phyloP scores from a whole-genome alignment of 2,329 filamentous ascomycete genomes.

The Alternaria triticimaculans region DNA sequence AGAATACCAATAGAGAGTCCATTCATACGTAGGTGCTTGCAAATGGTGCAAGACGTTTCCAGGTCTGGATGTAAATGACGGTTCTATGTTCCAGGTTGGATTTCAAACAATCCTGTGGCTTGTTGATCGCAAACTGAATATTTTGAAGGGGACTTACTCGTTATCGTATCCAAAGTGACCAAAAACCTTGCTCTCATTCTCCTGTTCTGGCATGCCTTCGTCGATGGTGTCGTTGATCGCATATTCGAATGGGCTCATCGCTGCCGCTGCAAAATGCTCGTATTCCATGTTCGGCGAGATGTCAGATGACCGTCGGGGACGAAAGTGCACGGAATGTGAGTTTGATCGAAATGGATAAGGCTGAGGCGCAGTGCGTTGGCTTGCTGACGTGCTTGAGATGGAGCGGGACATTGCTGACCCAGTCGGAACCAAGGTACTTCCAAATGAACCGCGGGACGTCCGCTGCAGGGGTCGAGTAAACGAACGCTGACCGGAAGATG shows the following conservation, averaged over 20 bases:
- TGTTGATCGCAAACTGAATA: constrained; percentile 2
- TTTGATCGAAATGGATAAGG: background rate
- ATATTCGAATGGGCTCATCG: background rate
- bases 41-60: background rate
- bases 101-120: background rate
- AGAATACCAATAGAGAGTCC: background rate
- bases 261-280: background rate
- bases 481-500: constrained; percentile 7
- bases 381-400: constrained; percentile 7
- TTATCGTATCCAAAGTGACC: background rate
- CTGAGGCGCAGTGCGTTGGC: background rate
- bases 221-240: background rate
- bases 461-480: background rate
- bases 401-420: constrained; percentile 12
- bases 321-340: background rate
- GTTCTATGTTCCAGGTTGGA: background rate
- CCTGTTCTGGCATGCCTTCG: background rate
- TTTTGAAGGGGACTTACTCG: constrained; percentile 14
- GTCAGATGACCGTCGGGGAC: background rate
- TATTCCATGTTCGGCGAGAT: background rate
- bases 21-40: background rate
- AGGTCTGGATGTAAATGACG: background rate
- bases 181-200: background rate
- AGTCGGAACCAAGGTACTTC: background rate
- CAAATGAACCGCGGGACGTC: constrained; percentile 1